phyloP scores from a whole-genome alignment of 495 filamentous ascomycete species.

The Aspergillus nidulans region DNA sequence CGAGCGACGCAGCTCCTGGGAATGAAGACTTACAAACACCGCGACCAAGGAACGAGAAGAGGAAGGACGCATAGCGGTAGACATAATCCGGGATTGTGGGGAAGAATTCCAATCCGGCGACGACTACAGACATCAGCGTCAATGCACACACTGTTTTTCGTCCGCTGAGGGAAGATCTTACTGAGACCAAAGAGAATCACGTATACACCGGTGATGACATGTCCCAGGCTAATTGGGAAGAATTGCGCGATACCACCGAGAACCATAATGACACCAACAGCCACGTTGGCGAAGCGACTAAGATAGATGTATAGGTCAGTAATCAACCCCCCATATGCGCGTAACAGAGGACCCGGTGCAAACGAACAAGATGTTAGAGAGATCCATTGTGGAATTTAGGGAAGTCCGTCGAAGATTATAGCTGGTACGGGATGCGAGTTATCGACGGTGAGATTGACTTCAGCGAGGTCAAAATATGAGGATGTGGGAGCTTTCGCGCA shows the following conservation, averaged over 20 bases:
- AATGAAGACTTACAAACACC: constrained; percentile 72
- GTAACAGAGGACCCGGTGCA: neutral
- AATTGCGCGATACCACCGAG: constrained; percentile 88
- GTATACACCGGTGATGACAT: constrained; percentile 75
- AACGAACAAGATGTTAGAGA: constrained; percentile 58
- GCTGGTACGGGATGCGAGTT: neutral
- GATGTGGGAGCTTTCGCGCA: neutral
- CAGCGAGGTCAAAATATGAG: neutral
- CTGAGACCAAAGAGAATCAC: constrained; percentile 86
- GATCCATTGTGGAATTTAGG: constrained; percentile 41
- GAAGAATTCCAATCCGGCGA: constrained; percentile 63
- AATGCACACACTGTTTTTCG: neutral
- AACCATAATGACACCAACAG: constrained; percentile 80
- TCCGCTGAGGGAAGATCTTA: constrained; percentile 39
- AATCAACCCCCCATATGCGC: neutral
- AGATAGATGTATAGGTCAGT: neutral
- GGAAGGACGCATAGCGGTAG: constrained; percentile 90
- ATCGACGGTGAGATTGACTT: neutral
- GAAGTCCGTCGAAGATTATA: neutral
- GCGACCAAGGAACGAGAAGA: constrained; percentile 94
- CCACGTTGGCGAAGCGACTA: constrained; percentile 93
- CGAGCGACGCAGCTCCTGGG: neutral
- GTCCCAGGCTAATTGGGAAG: constrained; percentile 44
- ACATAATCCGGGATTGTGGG: constrained; percentile 87
- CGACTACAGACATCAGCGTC: constrained; percentile 25